Evolutionary conservation across 352 stramenopile species (phyloP), one percentile per base, ranked within the genome.

Genomic region (Pythium vanterpoolii): DNA sequence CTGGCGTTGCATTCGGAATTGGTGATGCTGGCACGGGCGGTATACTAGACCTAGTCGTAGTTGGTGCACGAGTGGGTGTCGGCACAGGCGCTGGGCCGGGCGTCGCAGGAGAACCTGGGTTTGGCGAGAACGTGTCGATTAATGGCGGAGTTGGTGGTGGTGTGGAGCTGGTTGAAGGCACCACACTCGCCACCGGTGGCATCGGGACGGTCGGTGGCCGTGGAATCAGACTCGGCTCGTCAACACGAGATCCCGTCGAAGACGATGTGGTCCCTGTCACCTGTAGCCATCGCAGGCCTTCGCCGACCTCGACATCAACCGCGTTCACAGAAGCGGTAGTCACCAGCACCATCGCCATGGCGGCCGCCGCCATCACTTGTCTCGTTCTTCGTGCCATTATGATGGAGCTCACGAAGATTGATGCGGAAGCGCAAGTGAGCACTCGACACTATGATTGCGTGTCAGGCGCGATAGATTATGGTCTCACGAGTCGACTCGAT

Each of bases 261-360:
- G 51, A 59, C 1, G 27, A 33, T 19, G 24, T 14, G 6, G 31
- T 13, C 11, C 11, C 31, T 36, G 31, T 36, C 10, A 18, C 26
- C 10, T 59, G 36, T 28, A 59, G 51, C 38, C 36, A 59, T 30
- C 39, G 51, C n/a, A 13, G 3, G 9, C 7, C 38, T n/a, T 39
- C 38, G 39, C 39, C 34, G 26, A 43, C 36, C 24, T 56, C 3
- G 13, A 48, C 30, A 26, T 56, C 3, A 4, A 48, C 30, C 1
- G 38, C 42, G 28, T 19, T 39, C 26, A 45, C 34, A 19, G 38
- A 14, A 38, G 36, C 28, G 2, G 36, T 31, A 7, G 40, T 18
- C 13, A 48, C 14, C 26, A n/a, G 38, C 2, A 59, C 16, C 24
- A 31, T 5, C 24, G 50, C 24, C 27, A 39, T 40, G 18, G 28